Conservation (phyloP, 1,139 yeast genomes). For the Hansenula sp. region DNA sequence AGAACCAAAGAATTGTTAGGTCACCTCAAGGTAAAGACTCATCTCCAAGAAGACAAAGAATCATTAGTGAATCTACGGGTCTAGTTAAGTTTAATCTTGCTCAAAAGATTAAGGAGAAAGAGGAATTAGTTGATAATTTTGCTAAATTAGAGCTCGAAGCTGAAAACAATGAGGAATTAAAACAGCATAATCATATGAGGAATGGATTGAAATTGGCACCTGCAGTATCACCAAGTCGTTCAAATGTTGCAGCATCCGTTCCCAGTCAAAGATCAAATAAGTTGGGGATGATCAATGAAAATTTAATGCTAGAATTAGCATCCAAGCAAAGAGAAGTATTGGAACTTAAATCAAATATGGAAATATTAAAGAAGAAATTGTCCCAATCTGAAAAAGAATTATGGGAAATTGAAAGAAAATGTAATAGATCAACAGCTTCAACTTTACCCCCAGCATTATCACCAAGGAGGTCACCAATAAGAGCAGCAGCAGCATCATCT, state of each 20-base stretch:
- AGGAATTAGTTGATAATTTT: constrained; percentile 14
- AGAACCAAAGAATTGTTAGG: constrained; percentile 3
- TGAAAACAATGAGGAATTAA: neutral
- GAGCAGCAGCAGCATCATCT: constrained; percentile 2
- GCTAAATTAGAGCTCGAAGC: constrained; percentile 9
- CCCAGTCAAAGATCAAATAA: constrained; percentile 3
- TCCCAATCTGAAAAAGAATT: constrained; percentile 33
- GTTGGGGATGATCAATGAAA: constrained; percentile 10
- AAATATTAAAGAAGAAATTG: constrained; percentile 30
- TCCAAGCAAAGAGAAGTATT: constrained; percentile 39
- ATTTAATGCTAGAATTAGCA: constrained; percentile 33
- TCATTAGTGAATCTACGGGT: constrained; percentile 29
- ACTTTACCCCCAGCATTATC: constrained; percentile 1
- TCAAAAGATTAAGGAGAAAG: constrained; percentile 14
- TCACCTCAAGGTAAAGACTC: neutral
- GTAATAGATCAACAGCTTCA: constrained; percentile 12
- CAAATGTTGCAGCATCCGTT: constrained; percentile 2
- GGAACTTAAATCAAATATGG: constrained; percentile 34
- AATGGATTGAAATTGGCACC: constrained; percentile 1
- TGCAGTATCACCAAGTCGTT: constrained; percentile 1
- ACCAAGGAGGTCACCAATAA: constrained; percentile 1
- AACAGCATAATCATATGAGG: constrained; percentile 2
- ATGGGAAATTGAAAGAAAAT: constrained; percentile 28
- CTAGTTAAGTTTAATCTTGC: constrained; percentile 25
- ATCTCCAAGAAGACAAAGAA: constrained; percentile 20